Base-by-base conservation (phyloP, 345 rosid genomes). In the Lepidium sativum region DNA sequence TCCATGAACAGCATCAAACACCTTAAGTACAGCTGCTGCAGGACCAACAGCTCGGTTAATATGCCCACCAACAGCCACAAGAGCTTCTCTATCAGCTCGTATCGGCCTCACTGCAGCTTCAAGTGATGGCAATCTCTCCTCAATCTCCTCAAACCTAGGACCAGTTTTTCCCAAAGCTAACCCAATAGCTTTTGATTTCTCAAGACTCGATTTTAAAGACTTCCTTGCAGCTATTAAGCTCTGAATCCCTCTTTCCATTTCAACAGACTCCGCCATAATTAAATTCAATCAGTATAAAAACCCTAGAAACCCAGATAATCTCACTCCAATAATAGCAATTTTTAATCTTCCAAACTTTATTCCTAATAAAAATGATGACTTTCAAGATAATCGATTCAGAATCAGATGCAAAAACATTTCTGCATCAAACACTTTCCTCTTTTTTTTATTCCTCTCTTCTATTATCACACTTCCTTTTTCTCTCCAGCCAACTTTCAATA, bases 1-100 rank as follows among this genome's bases (percentile, higher is more conserved):
- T 17, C 99, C 99, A 56, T 94, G 96, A 21, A 94, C 97, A 0
- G 96, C 97, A 78, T 91, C 97, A 49, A 94, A 94, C 31, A 94
- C 99, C 89, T 91, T 94, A 37, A 94, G 99, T 59, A 94, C 99
- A 0, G 99, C 96, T 0, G 99, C 97, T 13, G 99, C 99, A 45
- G 99, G 99, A 41, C 95, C 97, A 35, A 94, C 97, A 6, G 99
- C 99, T 23, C 97, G 91, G 79, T 94, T 88, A 68, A 94, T 94
- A 70, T 94, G 95, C 1, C 96, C 99, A 20, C 97, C 91, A 5
- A 86, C 99, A 0, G 86, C 89, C 0, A 16, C 77, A 23, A 94
- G 86, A 39, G 99, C 97, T 0, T 94, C 96, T 76, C 85, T 82
- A 37, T 94, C 92, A 0, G 97, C 97, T 12, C 92, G 85, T 65